Conservation (phyloP, 23 red algal species). For the Pyropia haitanensis region DNA sequence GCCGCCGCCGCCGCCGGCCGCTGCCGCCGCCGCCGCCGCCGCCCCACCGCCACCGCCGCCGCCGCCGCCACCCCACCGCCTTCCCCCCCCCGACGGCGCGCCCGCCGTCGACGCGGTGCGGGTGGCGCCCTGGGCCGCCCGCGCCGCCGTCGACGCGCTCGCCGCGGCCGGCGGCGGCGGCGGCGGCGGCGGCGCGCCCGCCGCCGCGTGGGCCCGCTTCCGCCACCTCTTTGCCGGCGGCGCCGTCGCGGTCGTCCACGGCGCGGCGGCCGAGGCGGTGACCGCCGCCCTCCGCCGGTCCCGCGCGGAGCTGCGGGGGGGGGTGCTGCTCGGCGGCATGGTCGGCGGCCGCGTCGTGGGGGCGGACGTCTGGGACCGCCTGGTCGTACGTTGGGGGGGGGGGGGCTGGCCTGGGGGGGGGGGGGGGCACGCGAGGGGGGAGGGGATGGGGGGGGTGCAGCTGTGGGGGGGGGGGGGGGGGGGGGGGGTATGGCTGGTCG, state of each 20-base stretch:
- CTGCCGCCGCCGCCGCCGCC: conserved; percentile 9
- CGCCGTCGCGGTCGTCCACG: conserved; percentile 38
- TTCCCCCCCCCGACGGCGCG: no score
- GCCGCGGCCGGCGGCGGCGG: no score
- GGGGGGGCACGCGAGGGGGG: no score
- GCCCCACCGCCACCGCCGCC: conserved; percentile 14
- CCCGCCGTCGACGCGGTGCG: no score
- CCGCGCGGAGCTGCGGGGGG: conserved; percentile 22
- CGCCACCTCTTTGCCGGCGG: conserved; percentile 27
- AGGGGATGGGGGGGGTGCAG: neutral
- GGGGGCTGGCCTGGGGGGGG: no score
- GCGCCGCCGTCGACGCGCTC: no score
- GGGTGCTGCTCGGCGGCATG: conserved; percentile 30
- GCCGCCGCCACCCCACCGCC: neutral
- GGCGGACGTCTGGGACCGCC: conserved; percentile 16
- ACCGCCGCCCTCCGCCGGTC: conserved; percentile 17
- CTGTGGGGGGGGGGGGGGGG: no score
- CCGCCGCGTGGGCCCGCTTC: conserved; percentile 13
- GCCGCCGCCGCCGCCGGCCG: neutral
- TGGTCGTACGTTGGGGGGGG: conserved; percentile 29
- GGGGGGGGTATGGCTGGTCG: no score
- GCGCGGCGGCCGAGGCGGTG: conserved; percentile 24
- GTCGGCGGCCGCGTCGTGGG: conserved; percentile 34
- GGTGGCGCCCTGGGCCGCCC: no score
- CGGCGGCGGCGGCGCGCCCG: conserved; percentile 4